Evolutionary conservation across 2,329 filamentous ascomycete genomes (phyloP).

Genomic region (Pseudogymnoascus sp.): DNA sequence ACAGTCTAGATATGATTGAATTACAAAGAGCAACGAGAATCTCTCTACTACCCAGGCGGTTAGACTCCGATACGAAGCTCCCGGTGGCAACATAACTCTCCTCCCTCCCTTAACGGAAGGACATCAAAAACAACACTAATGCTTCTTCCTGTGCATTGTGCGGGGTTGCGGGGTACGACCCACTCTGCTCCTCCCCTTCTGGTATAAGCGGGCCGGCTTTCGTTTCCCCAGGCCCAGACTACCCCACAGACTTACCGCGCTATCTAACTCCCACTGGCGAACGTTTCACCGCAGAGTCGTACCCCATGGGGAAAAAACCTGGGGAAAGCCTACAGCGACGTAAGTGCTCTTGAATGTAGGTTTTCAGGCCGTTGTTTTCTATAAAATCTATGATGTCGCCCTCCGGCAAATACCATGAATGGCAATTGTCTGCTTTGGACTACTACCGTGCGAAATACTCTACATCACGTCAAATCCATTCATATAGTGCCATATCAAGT

Average conservation of each 20-base stretch:
- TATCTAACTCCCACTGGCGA: not conserved
- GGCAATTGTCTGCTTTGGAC: not conserved
- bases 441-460: not conserved
- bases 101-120: no score
- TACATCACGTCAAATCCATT: not conserved
- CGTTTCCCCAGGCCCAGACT: not conserved
- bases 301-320: not conserved
- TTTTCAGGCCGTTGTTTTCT: not conserved
- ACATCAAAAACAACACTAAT: no score
- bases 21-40: no score
- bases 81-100: no score
- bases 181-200: not conserved
- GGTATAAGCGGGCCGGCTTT: not conserved
- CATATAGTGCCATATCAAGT: not conserved
- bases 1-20: no score
- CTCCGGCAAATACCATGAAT: not conserved
- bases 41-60: no score
- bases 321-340: not conserved
- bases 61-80: no score
- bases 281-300: not conserved
- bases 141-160: not conserved
- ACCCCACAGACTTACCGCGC: not conserved
- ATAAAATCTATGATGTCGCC: not conserved
- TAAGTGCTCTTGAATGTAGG: not conserved
- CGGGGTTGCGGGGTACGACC: not conserved